Percentiles rank a stretch among this genome's conserved stretches.
These are phyloP conservation scores for Stipa capillata DNA, from an alignment of 176 grass and related monocot species.

Conservation along the genomic window DNA sequence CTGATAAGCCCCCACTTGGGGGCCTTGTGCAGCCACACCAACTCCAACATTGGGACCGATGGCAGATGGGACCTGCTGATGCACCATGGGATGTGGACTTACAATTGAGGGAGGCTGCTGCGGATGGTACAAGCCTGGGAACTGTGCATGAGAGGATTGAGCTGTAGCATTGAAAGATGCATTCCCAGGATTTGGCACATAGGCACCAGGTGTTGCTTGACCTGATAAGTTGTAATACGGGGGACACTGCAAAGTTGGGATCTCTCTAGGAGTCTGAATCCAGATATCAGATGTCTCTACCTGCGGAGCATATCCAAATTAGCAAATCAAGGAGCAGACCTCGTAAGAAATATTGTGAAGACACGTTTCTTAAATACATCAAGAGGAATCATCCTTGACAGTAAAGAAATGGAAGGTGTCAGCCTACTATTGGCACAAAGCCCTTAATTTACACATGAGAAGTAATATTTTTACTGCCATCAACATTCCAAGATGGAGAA, in stretches of 20 bases:
- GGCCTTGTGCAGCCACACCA: constrained; percentile 50
- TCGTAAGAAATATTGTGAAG: neutral
- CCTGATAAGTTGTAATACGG: constrained; percentile 62
- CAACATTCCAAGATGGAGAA: too few relatives aligned
- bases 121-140: constrained; percentile 63
- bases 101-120: constrained; percentile 57
- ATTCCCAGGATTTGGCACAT: constrained; percentile 60
- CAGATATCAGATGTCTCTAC: constrained; percentile 72
- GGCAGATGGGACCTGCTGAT: constrained; percentile 54
- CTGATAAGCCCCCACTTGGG: constrained; percentile 76
- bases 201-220: constrained; percentile 58
- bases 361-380: neutral
- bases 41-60: constrained; percentile 60
- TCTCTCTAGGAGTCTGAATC: constrained; percentile 61
- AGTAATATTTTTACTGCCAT: too few relatives aligned
- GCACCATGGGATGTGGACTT: constrained; percentile 61
- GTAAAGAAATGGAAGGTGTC: neutral
- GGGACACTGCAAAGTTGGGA: constrained; percentile 47
- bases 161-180: constrained; percentile 65
- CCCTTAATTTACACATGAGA: neutral
- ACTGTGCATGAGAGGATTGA: constrained; percentile 57
- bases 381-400: neutral
- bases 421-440: neutral
- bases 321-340: neutral
- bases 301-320: constrained; percentile 17